Evolutionary conservation across 768 basidiomycete genomes (phyloP), one percentile per base, ranked within the genome.

Genomic region (Suillus clintonianus): DNA sequence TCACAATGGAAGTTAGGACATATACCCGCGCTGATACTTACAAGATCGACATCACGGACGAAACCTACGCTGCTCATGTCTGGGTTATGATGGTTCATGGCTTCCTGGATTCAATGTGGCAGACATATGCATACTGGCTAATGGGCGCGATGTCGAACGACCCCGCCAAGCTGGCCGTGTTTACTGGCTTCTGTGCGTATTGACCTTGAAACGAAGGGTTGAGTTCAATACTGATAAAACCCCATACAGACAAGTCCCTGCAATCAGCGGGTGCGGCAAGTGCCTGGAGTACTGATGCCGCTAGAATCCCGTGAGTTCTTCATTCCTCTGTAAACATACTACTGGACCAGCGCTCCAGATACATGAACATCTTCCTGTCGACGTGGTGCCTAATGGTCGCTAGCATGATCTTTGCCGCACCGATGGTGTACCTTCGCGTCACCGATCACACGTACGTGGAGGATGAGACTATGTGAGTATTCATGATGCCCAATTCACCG

Each of bases 111-210:
- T 80, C 90, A 1, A 87, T 90, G 84, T 91, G 90, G 89, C 91
- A 92, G 72, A 90, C 88, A 3, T 85, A 85, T 0, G 85, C 86
- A 9, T 90, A 91, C 72, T 90, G 89, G 89, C 79, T 89, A 69
- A 89, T 90, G 83, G 90, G 91, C 56, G 87, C 89, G 8, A 89
- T 93, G 86, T 89, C 89, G 24, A 91, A 92, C 67, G 86, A 91
- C 71, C 87, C 88, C 8, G 84, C 82, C 3, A 90, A 89, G 72
- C 82, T 93, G 24, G 90, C 83, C 89, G 91, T 60, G 86, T 87
- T 91, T 69, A 78, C 87, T 22, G 91, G 91, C 47, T 89, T 92
- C 69, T 92, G 89, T 90, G 70, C 65, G 87, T 81, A 5, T 65
- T n/a, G 27, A 60, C 57, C 27, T 41, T 58, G 14, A 54, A 47